These are phyloP conservation scores for Colletotrichum eleusines DNA, from an alignment of 2,329 filamentous ascomycete species.

Conservation along the genomic window DNA sequence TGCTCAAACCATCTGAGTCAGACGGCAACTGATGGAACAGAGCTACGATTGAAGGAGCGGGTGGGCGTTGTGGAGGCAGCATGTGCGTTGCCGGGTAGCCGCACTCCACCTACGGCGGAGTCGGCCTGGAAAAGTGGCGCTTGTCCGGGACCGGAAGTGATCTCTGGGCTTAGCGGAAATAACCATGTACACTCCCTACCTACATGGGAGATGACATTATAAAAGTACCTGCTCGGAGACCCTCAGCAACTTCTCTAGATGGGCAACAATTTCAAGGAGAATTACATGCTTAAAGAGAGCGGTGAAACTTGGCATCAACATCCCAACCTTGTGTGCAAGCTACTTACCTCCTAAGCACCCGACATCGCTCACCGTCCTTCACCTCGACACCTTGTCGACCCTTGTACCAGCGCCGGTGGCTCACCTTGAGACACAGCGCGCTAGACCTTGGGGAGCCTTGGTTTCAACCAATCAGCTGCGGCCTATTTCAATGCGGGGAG, in stretches of 20 bases:
- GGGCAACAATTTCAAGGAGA: neutral
- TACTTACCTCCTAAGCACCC: neutral
- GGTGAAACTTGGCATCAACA: neutral
- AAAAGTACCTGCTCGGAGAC: neutral
- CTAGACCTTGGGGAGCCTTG: slow-evolving; percentile 6
- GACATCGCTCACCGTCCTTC: slow-evolving; percentile 13
- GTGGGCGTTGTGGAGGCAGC: neutral
- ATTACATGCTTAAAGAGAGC: too few species aligned
- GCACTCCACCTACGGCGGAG: slow-evolving; percentile 22
- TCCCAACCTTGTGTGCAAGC: neutral
- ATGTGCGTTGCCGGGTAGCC: slow-evolving; percentile 36
- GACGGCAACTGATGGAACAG: neutral
- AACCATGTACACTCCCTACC: too few species aligned
- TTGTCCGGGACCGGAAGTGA: slow-evolving; percentile 36
- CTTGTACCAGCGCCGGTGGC: slow-evolving; percentile 26
- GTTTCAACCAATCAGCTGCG: slow-evolving; percentile 45
- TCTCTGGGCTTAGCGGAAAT: slow-evolving; percentile 27
- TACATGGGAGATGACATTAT: neutral
- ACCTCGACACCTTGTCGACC: slow-evolving; percentile 4
- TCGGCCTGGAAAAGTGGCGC: slow-evolving; percentile 30
- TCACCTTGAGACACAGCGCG: slow-evolving; percentile 2
- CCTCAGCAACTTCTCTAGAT: neutral
- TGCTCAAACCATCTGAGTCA: neutral
- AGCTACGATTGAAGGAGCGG: neutral
- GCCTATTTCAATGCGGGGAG: slow-evolving; percentile 46